These are phyloP conservation scores for Thuidium tamariscinum DNA, from an alignment of 225 moss, liverwort and hornwort genomes.

Conservation along the genomic window DNA sequence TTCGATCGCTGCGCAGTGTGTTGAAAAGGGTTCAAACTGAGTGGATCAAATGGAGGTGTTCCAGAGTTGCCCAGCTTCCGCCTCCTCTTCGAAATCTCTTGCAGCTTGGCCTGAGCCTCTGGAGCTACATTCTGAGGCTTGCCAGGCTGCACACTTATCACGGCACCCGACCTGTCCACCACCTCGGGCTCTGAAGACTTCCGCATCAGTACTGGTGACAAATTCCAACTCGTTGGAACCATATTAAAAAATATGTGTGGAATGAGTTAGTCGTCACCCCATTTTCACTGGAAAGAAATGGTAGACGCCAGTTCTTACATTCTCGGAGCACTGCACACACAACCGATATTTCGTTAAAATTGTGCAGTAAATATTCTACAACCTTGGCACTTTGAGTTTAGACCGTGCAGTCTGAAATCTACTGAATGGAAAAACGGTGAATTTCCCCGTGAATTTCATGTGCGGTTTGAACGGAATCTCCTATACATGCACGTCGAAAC, in stretches of 20 bases:
- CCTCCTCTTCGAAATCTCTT: neutral
- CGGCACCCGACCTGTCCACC: neutral
- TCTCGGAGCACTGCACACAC: neutral
- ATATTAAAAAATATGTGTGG: neutral
- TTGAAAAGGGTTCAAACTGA: neutral
- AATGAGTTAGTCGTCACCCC: neutral
- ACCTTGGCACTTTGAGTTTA: too few species aligned
- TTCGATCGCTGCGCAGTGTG: neutral
- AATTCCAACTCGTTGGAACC: neutral
- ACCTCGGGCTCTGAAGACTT: neutral
- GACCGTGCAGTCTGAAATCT: too few species aligned
- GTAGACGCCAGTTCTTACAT: neutral
- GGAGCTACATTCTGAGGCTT: neutral
- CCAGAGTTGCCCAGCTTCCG: neutral
- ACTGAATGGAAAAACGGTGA: too few species aligned
- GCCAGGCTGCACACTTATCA: neutral
- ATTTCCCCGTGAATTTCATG: too few species aligned
- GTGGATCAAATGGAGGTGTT: neutral
- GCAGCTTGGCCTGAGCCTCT: neutral
- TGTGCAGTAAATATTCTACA: too few species aligned
- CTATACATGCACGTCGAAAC: neutral
- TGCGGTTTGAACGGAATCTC: too few species aligned
- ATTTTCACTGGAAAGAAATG: neutral
- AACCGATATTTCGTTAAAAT: too few species aligned
- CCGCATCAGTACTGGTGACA: conserved; percentile 7